These are phyloP conservation scores for Penicillium sp. DNA, from an alignment of 2,329 filamentous ascomycete genomes.

Conservation along the genomic window DNA sequence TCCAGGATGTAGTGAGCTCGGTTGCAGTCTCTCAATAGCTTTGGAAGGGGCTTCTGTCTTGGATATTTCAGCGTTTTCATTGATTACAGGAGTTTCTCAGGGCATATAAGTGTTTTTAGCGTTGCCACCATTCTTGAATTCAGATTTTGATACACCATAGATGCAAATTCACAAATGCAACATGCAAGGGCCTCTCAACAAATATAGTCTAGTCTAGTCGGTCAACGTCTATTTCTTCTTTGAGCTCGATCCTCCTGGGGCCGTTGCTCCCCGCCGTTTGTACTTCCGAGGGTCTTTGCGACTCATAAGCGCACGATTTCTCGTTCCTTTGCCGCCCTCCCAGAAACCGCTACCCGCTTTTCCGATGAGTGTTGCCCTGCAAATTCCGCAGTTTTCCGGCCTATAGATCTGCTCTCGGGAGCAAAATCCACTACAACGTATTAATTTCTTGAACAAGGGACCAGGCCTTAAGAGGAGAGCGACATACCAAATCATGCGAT, in stretches of 20 bases:
- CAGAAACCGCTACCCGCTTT: conserved; percentile 73
- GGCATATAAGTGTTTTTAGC: not conserved
- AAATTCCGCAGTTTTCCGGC: conserved; percentile 75
- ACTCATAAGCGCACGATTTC: conserved; percentile 72
- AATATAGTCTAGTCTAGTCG: too few species aligned
- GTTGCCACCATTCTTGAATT: not conserved
- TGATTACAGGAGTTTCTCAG: not conserved
- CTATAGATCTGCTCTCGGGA: conserved; percentile 80
- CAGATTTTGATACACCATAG: not conserved
- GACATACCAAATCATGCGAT: conserved; percentile 74
- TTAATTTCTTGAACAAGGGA: not conserved
- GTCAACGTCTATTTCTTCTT: conserved; percentile 40
- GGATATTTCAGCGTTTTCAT: not conserved
- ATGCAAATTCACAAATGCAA: not conserved
- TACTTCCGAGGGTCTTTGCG: conserved; percentile 77
- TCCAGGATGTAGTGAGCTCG: not conserved
- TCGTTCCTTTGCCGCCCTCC: conserved; percentile 85
- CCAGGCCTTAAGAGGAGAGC: not conserved
- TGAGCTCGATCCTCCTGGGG: conserved; percentile 32
- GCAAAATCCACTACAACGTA: conserved; percentile 62
- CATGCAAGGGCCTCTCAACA: too few species aligned
- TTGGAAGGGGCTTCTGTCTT: too few species aligned
- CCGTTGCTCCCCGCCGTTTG: conserved; percentile 59
- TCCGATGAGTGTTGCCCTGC: conserved; percentile 71
- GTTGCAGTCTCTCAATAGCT: not conserved